phyloP scores from a whole-genome alignment of 129 eudicot species.

The Flaveria linearis region DNA sequence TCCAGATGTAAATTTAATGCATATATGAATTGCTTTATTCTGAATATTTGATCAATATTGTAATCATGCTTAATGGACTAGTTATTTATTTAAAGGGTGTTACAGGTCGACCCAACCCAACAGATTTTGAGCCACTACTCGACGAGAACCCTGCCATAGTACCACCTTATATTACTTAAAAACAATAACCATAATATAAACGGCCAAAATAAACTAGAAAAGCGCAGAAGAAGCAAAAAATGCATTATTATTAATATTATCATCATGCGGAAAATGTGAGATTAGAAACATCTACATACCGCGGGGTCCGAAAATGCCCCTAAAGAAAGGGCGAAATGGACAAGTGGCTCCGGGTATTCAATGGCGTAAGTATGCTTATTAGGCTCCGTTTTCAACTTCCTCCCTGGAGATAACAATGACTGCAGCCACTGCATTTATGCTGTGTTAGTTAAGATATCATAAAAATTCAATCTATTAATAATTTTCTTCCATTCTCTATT shows the following conservation, averaged over 20 bases:
- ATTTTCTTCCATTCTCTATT: too few species aligned
- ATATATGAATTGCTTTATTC: not conserved
- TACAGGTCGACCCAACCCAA: not conserved
- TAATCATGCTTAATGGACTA: not conserved
- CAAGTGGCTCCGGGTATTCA: conserved; percentile 85
- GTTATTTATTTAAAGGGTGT: not conserved
- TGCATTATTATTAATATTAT: not conserved
- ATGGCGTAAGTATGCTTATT: conserved; percentile 54
- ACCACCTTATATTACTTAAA: not conserved
- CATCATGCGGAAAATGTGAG: not conserved
- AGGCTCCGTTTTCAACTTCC: conserved; percentile 58
- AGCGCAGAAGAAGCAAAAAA: not conserved
- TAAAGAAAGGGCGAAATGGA: conserved; percentile 80
- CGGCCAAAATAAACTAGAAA: not conserved
- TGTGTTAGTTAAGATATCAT: conserved; percentile 23
- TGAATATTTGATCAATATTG: not conserved
- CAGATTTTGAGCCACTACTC: too few species aligned
- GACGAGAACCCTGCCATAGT: not conserved
- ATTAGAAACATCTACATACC: conserved; percentile 41
- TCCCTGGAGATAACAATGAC: conserved; percentile 72
- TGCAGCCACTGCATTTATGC: conserved; percentile 69
- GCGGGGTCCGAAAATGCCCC: conserved; percentile 78
- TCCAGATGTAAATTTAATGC: not conserved
- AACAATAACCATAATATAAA: not conserved
- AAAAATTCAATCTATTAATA: not conserved